phyloP scores from a whole-genome alignment of 306 rosid genomes.

The Vicia villosa region DNA sequence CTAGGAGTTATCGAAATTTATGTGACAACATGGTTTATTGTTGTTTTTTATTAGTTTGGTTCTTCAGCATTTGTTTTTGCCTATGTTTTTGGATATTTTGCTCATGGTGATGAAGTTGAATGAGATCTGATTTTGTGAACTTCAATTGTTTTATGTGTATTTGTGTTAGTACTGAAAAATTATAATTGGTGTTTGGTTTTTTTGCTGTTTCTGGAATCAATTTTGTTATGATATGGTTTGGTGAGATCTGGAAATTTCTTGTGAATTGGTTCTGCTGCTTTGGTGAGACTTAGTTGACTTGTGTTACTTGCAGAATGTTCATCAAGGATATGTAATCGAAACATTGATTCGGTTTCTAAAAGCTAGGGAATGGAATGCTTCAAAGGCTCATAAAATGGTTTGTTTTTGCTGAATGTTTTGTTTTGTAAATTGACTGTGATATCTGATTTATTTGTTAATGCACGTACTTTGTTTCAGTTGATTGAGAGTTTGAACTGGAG shows the following conservation, averaged over 20 bases:
- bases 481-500: constrained; percentile 89
- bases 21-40: constrained; percentile 27
- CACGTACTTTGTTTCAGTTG: constrained; percentile 57
- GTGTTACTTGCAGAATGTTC: constrained; percentile 72
- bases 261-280: neutral
- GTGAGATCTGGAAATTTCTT: constrained; percentile 24
- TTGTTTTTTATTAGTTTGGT: constrained; percentile 30
- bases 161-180: neutral
- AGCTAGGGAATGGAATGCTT: constrained; percentile 85
- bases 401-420: constrained; percentile 32
- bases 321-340: constrained; percentile 71
- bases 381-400: constrained; percentile 91
- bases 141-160: constrained; percentile 9
- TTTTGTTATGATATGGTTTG: constrained; percentile 6
- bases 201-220: constrained; percentile 22
- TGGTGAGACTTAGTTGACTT: neutral
- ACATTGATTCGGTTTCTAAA: constrained; percentile 79
- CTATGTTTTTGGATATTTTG: constrained; percentile 19
- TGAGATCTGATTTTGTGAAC: constrained; percentile 46
- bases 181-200: constrained; percentile 11
- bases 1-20: constrained; percentile 19
- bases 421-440: constrained; percentile 12
- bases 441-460: constrained; percentile 31
- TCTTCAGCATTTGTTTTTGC: constrained; percentile 29
- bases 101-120: constrained; percentile 11